These are phyloP conservation scores for Astrothelium macrocarpum DNA, from an alignment of 495 filamentous ascomycete genomes.

Conservation along the genomic window DNA sequence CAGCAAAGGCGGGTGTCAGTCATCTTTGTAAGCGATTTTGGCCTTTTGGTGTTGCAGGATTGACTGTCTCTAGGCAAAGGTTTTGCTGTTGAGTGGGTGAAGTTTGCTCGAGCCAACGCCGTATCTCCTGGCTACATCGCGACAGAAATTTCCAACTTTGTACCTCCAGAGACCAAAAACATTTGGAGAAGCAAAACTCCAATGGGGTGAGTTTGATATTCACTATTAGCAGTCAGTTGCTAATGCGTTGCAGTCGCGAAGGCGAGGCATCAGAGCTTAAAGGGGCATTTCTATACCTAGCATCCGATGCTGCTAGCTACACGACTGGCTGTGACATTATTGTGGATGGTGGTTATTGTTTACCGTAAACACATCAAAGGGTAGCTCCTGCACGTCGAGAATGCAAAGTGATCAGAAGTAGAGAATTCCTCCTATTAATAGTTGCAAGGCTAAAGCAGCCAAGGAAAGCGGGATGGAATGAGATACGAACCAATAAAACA, in stretches of 20 bases:
- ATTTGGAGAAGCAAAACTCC: constrained; percentile 75
- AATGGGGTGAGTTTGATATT: constrained; percentile 50
- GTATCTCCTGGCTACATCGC: constrained; percentile 81
- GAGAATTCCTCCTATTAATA: not conserved
- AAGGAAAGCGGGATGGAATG: not conserved
- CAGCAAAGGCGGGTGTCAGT: constrained; percentile 74
- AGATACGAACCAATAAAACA: not conserved
- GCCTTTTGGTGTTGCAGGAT: not conserved
- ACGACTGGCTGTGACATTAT: constrained; percentile 51
- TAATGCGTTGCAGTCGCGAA: constrained; percentile 43
- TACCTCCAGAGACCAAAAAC: constrained; percentile 57
- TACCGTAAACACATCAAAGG: not conserved
- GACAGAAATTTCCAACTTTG: constrained; percentile 72
- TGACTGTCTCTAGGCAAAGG: constrained; percentile 44
- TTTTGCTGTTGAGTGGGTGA: constrained; percentile 78
- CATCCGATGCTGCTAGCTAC: constrained; percentile 73
- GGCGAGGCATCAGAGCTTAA: constrained; percentile 70
- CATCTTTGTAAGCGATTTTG: constrained; percentile 56
- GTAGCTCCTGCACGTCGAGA: too few relatives aligned
- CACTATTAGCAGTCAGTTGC: not conserved
- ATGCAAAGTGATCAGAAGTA: too few relatives aligned
- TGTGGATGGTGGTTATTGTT: constrained; percentile 22
- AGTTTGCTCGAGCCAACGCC: constrained; percentile 73
- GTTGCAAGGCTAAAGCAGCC: not conserved
- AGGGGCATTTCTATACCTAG: constrained; percentile 81